phyloP scores from a whole-genome alignment of 768 basidiomycete genomes.

The Boletus reticuloceps region DNA sequence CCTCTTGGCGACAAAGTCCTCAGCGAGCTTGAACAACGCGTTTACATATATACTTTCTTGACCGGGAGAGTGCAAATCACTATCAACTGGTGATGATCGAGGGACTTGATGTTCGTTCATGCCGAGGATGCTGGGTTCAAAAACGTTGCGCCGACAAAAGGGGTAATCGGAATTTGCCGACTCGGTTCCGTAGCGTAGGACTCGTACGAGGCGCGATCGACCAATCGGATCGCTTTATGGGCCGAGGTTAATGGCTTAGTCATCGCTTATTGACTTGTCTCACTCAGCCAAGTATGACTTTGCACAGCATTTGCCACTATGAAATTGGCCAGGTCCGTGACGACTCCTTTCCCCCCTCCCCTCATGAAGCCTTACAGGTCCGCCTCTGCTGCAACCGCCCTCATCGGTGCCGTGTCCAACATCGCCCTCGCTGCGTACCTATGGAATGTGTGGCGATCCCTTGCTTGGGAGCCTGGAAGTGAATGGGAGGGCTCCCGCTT shows the following conservation, averaged over 20 bases:
- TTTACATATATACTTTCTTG: too few species aligned
- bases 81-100: too few species aligned
- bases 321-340: background rate
- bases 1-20: too few species aligned
- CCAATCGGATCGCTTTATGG: background rate
- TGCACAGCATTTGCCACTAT: slow-evolving; percentile 9
- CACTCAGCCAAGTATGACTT: slow-evolving; percentile 3
- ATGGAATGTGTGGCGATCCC: slow-evolving; percentile 41
- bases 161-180: background rate
- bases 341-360: background rate
- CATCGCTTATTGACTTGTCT: slow-evolving; percentile 7
- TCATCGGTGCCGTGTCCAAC: slow-evolving; percentile 42
- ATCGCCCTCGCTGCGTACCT: slow-evolving; percentile 39
- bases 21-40: too few species aligned
- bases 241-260: slow-evolving; percentile 9
- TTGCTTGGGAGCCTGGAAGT: slow-evolving; percentile 45
- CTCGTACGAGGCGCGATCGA: background rate
- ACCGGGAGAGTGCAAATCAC: too few species aligned
- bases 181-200: background rate
- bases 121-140: too few species aligned
- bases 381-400: slow-evolving; percentile 36
- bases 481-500: slow-evolving; percentile 49
- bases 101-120: too few species aligned
- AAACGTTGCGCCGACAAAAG: too few species aligned
- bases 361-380: slow-evolving; percentile 28